Evolutionary conservation across 805 yeast genomes (phyloP).

Genomic region (Starmerella powellii): DNA sequence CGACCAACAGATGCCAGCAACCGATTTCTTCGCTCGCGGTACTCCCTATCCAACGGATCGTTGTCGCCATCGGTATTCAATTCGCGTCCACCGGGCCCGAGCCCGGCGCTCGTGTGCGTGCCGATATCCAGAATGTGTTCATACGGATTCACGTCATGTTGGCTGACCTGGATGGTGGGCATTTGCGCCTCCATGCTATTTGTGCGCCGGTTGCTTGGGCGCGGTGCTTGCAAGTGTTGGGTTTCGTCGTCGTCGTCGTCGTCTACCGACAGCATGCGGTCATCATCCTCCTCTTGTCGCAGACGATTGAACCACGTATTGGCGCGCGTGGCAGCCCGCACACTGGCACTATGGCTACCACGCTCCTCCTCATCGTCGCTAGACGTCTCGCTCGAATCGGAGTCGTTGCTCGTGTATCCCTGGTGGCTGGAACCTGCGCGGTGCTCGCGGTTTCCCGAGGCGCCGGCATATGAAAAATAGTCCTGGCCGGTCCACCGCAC

Average conservation of each 20-base stretch:
- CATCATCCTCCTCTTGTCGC: slow-evolving; percentile 12
- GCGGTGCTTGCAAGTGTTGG: too few species aligned
- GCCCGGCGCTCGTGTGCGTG: slow-evolving; percentile 25
- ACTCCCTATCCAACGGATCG: slow-evolving; percentile 20
- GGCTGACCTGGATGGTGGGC: slow-evolving; percentile 11
- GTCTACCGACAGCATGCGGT: neutral
- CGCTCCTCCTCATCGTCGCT: slow-evolving; percentile 5
- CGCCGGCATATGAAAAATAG: slow-evolving; percentile 17
- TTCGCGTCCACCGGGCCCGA: slow-evolving; percentile 28
- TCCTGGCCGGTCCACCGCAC: slow-evolving; percentile 18
- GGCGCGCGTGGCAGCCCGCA: slow-evolving; percentile 19
- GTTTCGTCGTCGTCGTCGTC: neutral
- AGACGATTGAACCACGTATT: slow-evolving; percentile 21
- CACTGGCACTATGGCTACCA: slow-evolving; percentile 4
- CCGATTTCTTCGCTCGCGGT: slow-evolving; percentile 19
- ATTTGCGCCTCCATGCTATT: too few species aligned
- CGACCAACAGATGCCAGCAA: slow-evolving; percentile 11
- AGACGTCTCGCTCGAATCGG: neutral
- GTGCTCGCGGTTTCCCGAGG: slow-evolving; percentile 15
- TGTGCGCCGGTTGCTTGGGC: too few species aligned
- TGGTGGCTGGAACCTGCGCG: neutral
- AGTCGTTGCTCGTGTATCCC: neutral
- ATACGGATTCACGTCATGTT: slow-evolving; percentile 13
- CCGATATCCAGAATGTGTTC: slow-evolving; percentile 25
- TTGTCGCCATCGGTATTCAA: slow-evolving; percentile 7